Evolutionary conservation across 768 basidiomycete genomes (phyloP).

Genomic region (Boletus rubescentipes): DNA sequence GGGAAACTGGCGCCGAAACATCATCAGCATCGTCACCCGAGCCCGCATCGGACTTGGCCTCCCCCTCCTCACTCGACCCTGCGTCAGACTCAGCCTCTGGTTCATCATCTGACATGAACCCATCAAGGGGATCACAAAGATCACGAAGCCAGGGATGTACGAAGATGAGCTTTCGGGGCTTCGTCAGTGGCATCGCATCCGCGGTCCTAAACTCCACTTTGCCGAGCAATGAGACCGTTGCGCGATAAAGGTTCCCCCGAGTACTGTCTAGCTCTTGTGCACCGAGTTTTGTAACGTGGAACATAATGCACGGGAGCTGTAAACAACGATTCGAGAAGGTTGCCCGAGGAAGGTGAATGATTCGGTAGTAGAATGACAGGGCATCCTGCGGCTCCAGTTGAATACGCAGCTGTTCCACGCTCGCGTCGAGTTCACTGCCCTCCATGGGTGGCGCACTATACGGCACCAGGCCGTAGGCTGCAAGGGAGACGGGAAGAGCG

Average conservation of each 20-base stretch:
- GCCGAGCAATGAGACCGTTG: background rate
- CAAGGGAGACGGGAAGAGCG: background rate
- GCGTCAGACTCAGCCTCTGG: background rate
- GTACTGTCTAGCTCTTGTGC: background rate
- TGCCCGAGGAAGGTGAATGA: background rate
- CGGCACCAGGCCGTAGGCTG: background rate
- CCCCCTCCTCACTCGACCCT: background rate
- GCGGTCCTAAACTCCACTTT: constrained; percentile 1
- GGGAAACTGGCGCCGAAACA: too few species aligned
- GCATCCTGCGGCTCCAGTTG: background rate
- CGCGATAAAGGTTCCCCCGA: too few species aligned
- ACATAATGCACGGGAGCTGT: too few species aligned
- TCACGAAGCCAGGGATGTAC: constrained; percentile 13
- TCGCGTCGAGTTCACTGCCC: background rate
- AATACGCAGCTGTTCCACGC: too few species aligned
- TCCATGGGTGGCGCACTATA: background rate
- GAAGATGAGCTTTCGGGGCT: background rate
- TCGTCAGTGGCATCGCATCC: background rate
- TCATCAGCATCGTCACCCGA: too few species aligned
- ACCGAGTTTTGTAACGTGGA: background rate
- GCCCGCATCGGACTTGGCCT: too few species aligned
- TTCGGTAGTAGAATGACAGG: background rate
- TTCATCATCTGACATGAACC: background rate
- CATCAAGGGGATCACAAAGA: background rate
- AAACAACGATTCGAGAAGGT: too few species aligned